Conservation (phyloP, 768 basidiomycete species). For the Trametes cinnabarina region DNA sequence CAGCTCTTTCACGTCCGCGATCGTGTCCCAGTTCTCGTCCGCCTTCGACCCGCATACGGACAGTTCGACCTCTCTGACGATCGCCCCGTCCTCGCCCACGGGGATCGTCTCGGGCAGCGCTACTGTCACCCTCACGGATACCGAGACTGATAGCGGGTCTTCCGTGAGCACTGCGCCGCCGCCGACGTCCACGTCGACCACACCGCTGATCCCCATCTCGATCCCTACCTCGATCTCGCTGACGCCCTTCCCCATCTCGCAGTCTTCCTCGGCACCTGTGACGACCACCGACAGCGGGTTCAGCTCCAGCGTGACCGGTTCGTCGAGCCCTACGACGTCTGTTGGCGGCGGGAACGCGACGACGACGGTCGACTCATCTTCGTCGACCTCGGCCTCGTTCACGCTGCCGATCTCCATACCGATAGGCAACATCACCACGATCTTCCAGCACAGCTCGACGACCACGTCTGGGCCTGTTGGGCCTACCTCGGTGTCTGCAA, state of each 20-base stretch:
- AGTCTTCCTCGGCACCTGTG: not conserved
- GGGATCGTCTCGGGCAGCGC: slow-evolving; percentile 3
- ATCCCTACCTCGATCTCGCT: not conserved
- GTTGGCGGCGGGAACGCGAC: not conserved
- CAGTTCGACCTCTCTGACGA: not conserved
- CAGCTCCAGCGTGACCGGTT: not conserved
- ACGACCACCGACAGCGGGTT: not conserved
- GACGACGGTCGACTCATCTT: not conserved
- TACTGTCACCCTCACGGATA: slow-evolving; percentile 1
- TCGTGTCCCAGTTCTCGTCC: too few species aligned
- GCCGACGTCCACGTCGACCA: not conserved
- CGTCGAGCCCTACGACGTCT: not conserved
- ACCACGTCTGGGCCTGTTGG: not conserved
- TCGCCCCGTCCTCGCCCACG: not conserved
- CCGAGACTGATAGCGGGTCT: not conserved
- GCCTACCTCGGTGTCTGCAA: not conserved
- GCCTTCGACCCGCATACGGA: too few species aligned
- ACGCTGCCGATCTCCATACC: not conserved
- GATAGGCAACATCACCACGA: not conserved
- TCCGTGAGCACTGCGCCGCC: too few species aligned
- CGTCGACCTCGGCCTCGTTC: not conserved
- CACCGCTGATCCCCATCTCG: not conserved
- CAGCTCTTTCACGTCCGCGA: not conserved
- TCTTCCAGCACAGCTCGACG: slow-evolving; percentile 11
- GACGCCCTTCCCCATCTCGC: slow-evolving; percentile 24